Percentiles rank a stretch among this genome's conserved stretches.
phyloP scores from a whole-genome alignment of 2,329 filamentous ascomycete species.

The Colletotrichum sp. region DNA sequence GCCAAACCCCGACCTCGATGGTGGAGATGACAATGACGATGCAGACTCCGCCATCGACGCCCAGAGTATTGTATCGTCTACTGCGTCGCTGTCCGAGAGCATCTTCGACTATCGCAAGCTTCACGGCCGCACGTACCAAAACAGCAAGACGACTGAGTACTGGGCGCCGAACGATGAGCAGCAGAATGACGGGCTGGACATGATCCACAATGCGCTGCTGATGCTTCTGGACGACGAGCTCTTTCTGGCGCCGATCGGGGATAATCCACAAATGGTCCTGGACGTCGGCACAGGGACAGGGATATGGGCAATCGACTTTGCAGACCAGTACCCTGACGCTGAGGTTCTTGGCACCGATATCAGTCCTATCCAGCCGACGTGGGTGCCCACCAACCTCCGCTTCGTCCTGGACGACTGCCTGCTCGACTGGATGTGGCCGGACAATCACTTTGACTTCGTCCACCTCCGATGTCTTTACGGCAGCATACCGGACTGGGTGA shows the following conservation, averaged over 20 bases:
- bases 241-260: constrained; percentile 38
- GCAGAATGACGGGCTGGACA: constrained; percentile 23
- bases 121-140: constrained; percentile 34
- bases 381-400: constrained; percentile 60
- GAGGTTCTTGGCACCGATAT: constrained; percentile 57
- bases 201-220: constrained; percentile 9
- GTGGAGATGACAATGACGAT: constrained; percentile 25
- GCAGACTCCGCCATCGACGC: constrained; percentile 27
- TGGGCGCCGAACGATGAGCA: constrained; percentile 27
- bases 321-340: constrained; percentile 46
- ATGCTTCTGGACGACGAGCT: constrained; percentile 38
- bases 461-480: constrained; percentile 61
- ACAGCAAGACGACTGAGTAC: constrained; percentile 28
- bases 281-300: constrained; percentile 42
- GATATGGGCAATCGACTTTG: constrained; percentile 47
- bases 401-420: constrained; percentile 66
- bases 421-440: constrained; percentile 46
- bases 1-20: background rate
- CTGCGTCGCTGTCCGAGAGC: constrained; percentile 34
- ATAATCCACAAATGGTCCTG: constrained; percentile 23
- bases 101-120: constrained; percentile 35
- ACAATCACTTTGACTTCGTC: constrained; percentile 60
- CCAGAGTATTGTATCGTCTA: constrained; percentile 25
- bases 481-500: constrained; percentile 57
- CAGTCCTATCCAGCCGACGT: constrained; percentile 59